Percentiles rank a stretch among this genome's conserved stretches.
Conservation (phyloP, 179 eudicot species). For the Drosera spatulata region DNA sequence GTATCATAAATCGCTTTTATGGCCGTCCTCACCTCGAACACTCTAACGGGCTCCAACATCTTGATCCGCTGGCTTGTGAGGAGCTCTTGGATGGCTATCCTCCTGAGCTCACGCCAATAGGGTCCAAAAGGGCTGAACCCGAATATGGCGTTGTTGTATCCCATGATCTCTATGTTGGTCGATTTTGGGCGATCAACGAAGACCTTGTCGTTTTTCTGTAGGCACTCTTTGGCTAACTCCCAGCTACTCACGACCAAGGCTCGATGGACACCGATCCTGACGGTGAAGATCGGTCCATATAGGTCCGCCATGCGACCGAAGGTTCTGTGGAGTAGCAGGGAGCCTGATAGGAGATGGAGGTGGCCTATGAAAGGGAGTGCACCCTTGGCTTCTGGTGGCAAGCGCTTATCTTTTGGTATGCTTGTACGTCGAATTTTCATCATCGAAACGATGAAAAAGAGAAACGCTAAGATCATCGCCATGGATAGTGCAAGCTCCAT, state of each 20-base stretch:
- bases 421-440: too few species aligned
- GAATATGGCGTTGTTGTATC: not conserved
- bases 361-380: constrained; percentile 10
- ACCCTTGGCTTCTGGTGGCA: not conserved
- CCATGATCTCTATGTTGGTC: not conserved
- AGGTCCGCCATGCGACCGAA: not conserved
- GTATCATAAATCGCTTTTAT: not conserved
- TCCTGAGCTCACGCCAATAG: constrained; percentile 3
- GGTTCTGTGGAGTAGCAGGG: not conserved
- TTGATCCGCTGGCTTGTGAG: constrained; percentile 1
- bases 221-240: constrained; percentile 7
- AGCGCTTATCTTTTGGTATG: too few species aligned
- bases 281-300: constrained; percentile 3
- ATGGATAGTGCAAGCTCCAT: too few species aligned
- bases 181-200: constrained; percentile 2
- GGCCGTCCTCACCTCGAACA: not conserved
- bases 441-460: too few species aligned
- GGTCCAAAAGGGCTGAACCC: constrained; percentile 7
- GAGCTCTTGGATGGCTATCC: constrained; percentile 1
- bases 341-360: constrained; percentile 1
- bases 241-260: constrained; percentile 2
- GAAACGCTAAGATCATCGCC: too few species aligned
- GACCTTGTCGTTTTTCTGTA: constrained; percentile 3
- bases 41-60: not conserved
- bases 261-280: not conserved